Percentiles rank a stretch among this genome's conserved stretches.
phyloP scores from a whole-genome alignment of 2,329 filamentous ascomycete species.

The Curvularia spicifera region DNA sequence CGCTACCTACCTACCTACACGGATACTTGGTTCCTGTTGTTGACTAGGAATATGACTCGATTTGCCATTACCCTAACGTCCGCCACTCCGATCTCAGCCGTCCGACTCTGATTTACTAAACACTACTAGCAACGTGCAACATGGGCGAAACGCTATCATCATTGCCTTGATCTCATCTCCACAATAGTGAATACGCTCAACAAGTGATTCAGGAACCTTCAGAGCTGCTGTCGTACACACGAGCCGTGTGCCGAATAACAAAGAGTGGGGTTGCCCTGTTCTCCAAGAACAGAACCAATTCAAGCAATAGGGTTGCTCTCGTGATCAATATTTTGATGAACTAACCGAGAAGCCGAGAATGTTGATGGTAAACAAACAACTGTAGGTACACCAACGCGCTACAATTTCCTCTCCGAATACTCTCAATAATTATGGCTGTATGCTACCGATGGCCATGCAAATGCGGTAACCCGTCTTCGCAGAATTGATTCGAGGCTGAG shows the following conservation, averaged over 20 bases:
- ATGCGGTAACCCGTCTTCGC: neutral
- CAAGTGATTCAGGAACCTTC: neutral
- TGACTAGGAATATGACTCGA: neutral
- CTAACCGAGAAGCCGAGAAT: no score
- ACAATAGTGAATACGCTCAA: no score
- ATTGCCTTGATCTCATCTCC: neutral
- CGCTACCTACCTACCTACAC: neutral
- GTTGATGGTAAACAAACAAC: neutral
- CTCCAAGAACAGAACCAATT: neutral
- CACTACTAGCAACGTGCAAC: no score
- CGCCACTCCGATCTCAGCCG: neutral
- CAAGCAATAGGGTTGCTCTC: neutral
- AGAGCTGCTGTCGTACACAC: neutral
- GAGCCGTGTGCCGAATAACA: neutral
- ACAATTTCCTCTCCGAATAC: neutral
- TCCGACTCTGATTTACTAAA: neutral
- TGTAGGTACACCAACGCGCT: neutral
- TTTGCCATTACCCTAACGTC: neutral
- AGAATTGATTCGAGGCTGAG: neutral
- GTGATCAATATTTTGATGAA: neutral
- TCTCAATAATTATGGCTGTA: neutral
- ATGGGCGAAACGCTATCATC: neutral
- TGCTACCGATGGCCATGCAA: no score
- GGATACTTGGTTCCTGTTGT: neutral
- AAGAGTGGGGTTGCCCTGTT: neutral